Evolutionary conservation across 2,329 filamentous ascomycete genomes (phyloP), one percentile per base, ranked within the genome.

Genomic region (Aureobasidium musti): DNA sequence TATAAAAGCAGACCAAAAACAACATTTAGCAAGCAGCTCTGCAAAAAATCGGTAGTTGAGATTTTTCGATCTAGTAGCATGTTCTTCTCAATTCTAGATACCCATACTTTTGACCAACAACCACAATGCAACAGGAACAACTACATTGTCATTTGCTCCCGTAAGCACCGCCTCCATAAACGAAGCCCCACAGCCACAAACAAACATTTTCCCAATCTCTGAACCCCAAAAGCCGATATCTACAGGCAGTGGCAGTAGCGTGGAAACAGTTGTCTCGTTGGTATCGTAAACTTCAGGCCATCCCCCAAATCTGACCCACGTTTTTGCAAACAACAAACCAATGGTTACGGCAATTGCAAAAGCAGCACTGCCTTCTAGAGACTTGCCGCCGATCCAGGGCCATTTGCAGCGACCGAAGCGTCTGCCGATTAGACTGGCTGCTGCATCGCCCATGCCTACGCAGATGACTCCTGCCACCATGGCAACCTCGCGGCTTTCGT

Each of bases 381-480:
- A 97, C 83, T 99, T 99, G 17, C 93, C 94, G 4, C 95, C 95
- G 17, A 92, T 91, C 95, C 95, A 99, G 28, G 93, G 84, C 95
- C 95, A 99, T 81, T 97, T 98, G 39, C 86, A 84, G 33, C 88
- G 87, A 3, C 95, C 95, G 75, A 89, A 97, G 21, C 94, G 87
- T 39, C 95, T 85, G 0, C 95, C 95, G 63, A 98, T 89, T 1
- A 99, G 83, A 17, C 91, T 96, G 1, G 95, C 95, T 0, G 94
- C 95, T 0, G 95, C 93, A 74, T 99, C 95, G 45, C 95, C 95
- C 77, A 99, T 88, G 0, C 95, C 95, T 2, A 99, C 95, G 75
- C 95, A 98, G 33, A 98, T 84, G 2, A 99, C 90, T 21, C 95
- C 95, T 5, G 91, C 88, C 5, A 97, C 86, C 91, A 99, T 97